Percentiles rank a stretch among this genome's conserved stretches.
Evolutionary conservation across 1,139 yeast species (phyloP).

Genomic region (Geotrichum candidum): DNA sequence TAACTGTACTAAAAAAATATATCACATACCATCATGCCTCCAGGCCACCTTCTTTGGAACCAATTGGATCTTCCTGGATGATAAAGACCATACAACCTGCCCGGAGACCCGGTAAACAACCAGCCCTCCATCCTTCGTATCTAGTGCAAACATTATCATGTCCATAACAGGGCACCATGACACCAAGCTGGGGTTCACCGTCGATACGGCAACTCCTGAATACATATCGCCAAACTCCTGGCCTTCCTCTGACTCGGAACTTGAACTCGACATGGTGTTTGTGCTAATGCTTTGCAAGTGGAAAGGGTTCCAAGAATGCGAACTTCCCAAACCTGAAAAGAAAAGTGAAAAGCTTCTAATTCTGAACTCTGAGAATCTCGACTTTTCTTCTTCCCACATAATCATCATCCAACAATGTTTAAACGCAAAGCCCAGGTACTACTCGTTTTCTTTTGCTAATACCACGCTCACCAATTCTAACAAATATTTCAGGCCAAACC

Average conservation of each 20-base stretch:
- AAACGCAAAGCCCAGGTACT: constrained; percentile 50
- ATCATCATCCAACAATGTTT: constrained; percentile 43
- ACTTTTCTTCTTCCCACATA: not conserved
- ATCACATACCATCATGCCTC: constrained; percentile 34
- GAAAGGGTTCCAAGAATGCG: not conserved
- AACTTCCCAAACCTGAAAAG: not conserved
- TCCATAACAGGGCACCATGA: constrained; percentile 56
- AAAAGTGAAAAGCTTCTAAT: not conserved
- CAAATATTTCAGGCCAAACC: constrained; percentile 50
- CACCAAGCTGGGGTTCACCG: constrained; percentile 40
- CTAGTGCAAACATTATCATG: constrained; percentile 43
- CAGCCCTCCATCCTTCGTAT: constrained; percentile 40
- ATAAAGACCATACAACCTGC: constrained; percentile 48
- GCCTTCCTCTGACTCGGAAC: not conserved
- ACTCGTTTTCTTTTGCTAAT: not conserved
- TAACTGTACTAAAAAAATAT: not conserved
- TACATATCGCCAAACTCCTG: constrained; percentile 7
- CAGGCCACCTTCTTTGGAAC: constrained; percentile 29
- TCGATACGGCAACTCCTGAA: not conserved
- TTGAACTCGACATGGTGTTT: constrained; percentile 1
- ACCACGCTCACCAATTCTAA: constrained; percentile 16
- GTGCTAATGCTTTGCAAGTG: not conserved
- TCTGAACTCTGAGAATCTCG: not conserved
- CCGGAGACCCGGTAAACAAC: constrained; percentile 53
- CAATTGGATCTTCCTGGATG: constrained; percentile 17